Percentiles rank a stretch among this genome's conserved stretches.
These are phyloP conservation scores for Crucibulum laeve DNA, from an alignment of 768 basidiomycete genomes.

Conservation along the genomic window DNA sequence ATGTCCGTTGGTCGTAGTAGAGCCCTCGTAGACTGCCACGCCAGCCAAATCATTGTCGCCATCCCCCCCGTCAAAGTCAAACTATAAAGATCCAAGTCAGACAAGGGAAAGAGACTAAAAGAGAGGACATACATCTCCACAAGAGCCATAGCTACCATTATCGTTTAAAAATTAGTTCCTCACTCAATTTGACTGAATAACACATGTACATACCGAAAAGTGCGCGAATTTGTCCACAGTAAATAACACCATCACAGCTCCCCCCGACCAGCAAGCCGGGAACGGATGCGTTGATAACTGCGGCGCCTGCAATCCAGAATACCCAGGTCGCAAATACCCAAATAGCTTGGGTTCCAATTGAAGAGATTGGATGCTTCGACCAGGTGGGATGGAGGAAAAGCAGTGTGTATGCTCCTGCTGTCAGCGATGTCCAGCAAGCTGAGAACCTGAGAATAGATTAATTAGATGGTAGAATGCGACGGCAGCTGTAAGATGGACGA, in stretches of 20 bases:
- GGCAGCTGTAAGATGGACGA: constrained; percentile 12
- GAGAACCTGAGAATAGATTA: constrained; percentile 36
- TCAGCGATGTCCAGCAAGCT: constrained; percentile 57
- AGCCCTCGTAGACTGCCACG: constrained; percentile 45
- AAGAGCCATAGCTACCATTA: constrained; percentile 37
- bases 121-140: constrained; percentile 42
- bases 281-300: constrained; percentile 43
- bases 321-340: constrained; percentile 59
- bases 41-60: constrained; percentile 44
- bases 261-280: constrained; percentile 36
- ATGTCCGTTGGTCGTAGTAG: constrained; percentile 10
- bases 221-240: constrained; percentile 53
- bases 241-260: constrained; percentile 40
- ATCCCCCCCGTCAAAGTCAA: constrained; percentile 44
- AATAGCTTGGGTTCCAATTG: constrained; percentile 54
- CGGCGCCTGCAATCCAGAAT: constrained; percentile 56
- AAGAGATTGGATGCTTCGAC: constrained; percentile 48
- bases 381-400: constrained; percentile 58
- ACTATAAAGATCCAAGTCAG: constrained; percentile 36
- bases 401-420: constrained; percentile 46
- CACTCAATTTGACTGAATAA: neutral
- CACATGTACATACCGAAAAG: constrained; percentile 39
- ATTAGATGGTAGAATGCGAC: neutral
- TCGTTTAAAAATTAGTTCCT: neutral
- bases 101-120: constrained; percentile 21